Conservation (phyloP, 495 filamentous ascomycete species). For the Xylaria longipes region DNA sequence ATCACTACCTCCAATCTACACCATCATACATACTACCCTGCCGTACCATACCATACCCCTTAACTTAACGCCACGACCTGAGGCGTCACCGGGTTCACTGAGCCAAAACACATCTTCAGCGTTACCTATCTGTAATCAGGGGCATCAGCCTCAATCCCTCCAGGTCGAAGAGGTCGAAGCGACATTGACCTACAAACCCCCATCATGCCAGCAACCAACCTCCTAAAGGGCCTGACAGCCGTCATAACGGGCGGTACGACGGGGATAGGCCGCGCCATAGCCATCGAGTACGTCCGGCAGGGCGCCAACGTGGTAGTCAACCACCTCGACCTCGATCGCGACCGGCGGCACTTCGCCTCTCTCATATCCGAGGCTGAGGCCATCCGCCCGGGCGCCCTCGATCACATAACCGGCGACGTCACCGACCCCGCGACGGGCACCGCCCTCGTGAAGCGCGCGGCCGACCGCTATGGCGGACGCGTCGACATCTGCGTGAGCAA, state of each 20-base stretch:
- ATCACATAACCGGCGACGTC: constrained; percentile 70
- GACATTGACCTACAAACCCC: not conserved
- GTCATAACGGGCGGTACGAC: constrained; percentile 80
- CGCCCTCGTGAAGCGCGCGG: constrained; percentile 61
- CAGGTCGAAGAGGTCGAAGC: not conserved
- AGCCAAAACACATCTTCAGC: not conserved
- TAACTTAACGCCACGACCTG: not conserved
- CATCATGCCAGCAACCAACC: constrained; percentile 52
- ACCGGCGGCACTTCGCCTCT: constrained; percentile 59
- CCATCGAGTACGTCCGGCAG: constrained; percentile 72
- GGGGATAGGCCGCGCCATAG: constrained; percentile 78
- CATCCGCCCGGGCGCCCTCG: constrained; percentile 56
- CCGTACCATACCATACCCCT: not conserved
- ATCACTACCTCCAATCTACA: not conserved
- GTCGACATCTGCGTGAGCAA: constrained; percentile 88
- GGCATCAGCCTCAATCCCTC: not conserved
- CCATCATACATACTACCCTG: too few species aligned
- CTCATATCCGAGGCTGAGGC: constrained; percentile 60
- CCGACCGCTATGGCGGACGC: constrained; percentile 61
- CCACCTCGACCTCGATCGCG: constrained; percentile 66
- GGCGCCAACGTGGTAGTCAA: constrained; percentile 74
- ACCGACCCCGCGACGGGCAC: constrained; percentile 67
- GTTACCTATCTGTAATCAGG: not conserved
- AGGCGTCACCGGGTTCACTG: not conserved
- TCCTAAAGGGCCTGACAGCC: constrained; percentile 71